A percentile compares a stretch with the other conserved stretches of the same genome.
Conservation (phyloP, 306 rosid genomes). For the Abrus precatorius region DNA sequence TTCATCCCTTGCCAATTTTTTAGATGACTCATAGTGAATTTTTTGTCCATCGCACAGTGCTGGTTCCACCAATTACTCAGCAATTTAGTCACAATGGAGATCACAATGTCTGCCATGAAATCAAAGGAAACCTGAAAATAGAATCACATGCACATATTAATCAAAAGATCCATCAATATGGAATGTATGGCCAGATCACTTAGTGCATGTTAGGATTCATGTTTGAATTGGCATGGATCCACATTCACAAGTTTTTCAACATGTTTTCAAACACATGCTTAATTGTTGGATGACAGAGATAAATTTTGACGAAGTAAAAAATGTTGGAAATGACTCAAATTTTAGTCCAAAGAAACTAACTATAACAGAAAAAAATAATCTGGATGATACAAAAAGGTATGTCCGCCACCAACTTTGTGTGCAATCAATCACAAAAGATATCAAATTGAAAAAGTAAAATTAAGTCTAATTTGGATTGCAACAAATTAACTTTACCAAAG, state of each 20-base stretch:
- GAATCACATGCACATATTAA: neutral
- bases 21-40: no score
- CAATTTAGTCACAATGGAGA: conserved; percentile 23
- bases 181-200: no score
- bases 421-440: neutral
- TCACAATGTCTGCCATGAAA: conserved; percentile 17
- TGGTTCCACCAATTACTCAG: conserved; percentile 6
- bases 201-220: no score
- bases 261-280: no score
- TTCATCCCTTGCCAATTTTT: no score
- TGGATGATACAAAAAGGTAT: neutral
- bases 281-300: no score
- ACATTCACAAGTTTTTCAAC: no score
- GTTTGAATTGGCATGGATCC: no score
- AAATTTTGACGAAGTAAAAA: neutral
- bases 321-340: neutral
- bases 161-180: no score
- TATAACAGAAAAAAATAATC: no score
- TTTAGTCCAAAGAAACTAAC: no score
- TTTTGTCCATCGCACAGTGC: neutral
- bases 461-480: neutral
- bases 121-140: neutral
- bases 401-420: neutral
- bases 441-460: neutral
- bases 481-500: neutral